Base-by-base conservation (phyloP, 805 yeast genomes). In the Hanseniaspora occidentalis region DNA sequence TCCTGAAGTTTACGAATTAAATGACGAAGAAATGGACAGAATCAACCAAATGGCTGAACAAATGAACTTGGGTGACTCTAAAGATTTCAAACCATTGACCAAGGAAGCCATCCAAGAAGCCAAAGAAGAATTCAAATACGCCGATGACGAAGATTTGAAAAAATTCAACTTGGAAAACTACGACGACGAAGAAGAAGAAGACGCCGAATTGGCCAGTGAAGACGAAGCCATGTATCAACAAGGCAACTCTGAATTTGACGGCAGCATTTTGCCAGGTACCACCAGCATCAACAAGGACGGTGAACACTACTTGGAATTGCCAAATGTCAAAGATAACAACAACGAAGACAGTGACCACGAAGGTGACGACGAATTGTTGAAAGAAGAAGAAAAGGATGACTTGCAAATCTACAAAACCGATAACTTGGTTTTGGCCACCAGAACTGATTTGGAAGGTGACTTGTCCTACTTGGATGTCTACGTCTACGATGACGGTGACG, bases 1-100 rank as follows among this genome's bases (percentile, higher is more conserved):
- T 56, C 97, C 98, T 5, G 84, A 77, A 52, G 27, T 34, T 37
- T 86, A 85, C 52, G 95, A 84, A 49, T 65, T 89, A 41, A 79
- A 86, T 50, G 97, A 92, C 46, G 89, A 74, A 45, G 98, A 92
- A 63, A 79, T 92, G 84, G 89, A 76, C 43, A 73, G 96, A 62
- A 86, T 92, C 56, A 74, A 79, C 46, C 75, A 77, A 48, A 71
- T 92, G 75, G 95, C 97, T 40, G 35, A 42, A 26, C 74, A 80
- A 44, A 66, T 86, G 50, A 84, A 88, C 57, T 65, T 92, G 37
- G 71, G 72, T 31, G 96, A 84, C 47, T 92, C 92, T 20, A 67
- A 71, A 50, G 74, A 73, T 29, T 85, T 73, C 35, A 63, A 79
- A 43, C 73, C 70, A 31, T 75, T 67, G 23, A 73, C 54, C n/a